Evolutionary conservation across 352 stramenopile genomes (phyloP).

Genomic region (Globisporangium spinosum): DNA sequence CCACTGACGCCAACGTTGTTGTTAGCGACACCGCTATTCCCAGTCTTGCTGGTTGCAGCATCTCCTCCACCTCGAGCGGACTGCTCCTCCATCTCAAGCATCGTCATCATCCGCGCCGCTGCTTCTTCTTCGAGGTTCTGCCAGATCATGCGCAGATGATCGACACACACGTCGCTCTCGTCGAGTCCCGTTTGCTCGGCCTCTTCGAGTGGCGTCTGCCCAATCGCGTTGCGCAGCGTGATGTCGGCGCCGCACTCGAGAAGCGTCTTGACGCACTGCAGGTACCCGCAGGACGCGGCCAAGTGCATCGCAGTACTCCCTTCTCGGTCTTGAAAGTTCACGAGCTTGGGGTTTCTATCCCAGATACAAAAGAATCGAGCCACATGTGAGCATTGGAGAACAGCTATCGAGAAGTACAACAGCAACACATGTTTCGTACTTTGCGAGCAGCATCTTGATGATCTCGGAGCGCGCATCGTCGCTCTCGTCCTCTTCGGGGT

Average conservation of each 20-base stretch:
- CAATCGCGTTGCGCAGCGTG: conserved; percentile 71
- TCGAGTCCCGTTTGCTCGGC: conserved; percentile 58
- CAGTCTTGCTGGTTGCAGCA: conserved; percentile 11
- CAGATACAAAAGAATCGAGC: neutral
- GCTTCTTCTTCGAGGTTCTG: conserved; percentile 73
- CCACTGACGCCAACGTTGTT: neutral
- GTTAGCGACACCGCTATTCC: neutral
- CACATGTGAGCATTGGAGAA: neutral
- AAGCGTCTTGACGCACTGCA: conserved; percentile 68
- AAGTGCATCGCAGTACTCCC: conserved; percentile 83
- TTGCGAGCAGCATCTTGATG: conserved; percentile 49
- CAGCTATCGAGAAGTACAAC: neutral
- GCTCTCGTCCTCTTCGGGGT: conserved; percentile 50
- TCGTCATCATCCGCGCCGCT: conserved; percentile 70
- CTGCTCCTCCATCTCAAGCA: conserved; percentile 78
- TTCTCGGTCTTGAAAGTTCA: conserved; percentile 82
- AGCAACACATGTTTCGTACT: conserved; percentile 19
- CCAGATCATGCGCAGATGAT: conserved; percentile 61
- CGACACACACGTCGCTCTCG: conserved; percentile 56
- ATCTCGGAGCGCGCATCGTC: conserved; percentile 56
- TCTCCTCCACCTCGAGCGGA: neutral
- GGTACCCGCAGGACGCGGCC: conserved; percentile 65
- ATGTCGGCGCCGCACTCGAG: conserved; percentile 63
- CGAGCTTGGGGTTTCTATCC: conserved; percentile 47
- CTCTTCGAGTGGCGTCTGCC: conserved; percentile 79